A percentile compares a stretch with the other conserved stretches of the same genome.
phyloP scores from a whole-genome alignment of 306 rosid genomes.

The Notholithocarpus densiflorus region DNA sequence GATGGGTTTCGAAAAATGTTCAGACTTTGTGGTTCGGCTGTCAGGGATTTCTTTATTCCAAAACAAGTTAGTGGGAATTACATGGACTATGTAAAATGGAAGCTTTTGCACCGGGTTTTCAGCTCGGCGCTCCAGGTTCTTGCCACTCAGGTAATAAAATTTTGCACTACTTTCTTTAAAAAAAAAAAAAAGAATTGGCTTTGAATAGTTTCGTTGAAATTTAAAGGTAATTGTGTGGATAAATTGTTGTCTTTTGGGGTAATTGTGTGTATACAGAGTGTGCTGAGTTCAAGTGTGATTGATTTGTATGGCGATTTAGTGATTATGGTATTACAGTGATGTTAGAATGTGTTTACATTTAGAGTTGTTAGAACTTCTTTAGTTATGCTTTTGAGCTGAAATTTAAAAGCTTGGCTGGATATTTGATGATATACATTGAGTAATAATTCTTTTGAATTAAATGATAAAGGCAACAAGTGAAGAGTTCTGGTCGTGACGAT shows the following conservation, averaged over 20 bases:
- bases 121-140: conserved; percentile 91
- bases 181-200: background rate
- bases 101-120: conserved; percentile 84
- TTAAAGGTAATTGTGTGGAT: background rate
- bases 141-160: conserved; percentile 70
- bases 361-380: background rate
- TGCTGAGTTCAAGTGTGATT: background rate
- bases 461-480: too few species aligned
- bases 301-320: background rate
- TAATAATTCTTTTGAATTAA: too few species aligned
- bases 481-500: background rate
- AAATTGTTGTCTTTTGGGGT: background rate
- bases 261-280: background rate
- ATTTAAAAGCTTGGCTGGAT: too few species aligned
- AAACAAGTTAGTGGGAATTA: conserved; percentile 55
- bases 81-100: conserved; percentile 75
- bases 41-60: conserved; percentile 66
- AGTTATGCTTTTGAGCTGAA: background rate
- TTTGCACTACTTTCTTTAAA: background rate
- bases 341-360: background rate
- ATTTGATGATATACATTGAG: too few species aligned
- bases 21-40: conserved; percentile 28
- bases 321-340: background rate
- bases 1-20: conserved; percentile 37
- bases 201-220: background rate